A percentile compares a stretch with the other conserved stretches of the same genome.
These are phyloP conservation scores for Sclerotinia nivalis DNA, from an alignment of 2,329 filamentous ascomycete species.

Conservation along the genomic window DNA sequence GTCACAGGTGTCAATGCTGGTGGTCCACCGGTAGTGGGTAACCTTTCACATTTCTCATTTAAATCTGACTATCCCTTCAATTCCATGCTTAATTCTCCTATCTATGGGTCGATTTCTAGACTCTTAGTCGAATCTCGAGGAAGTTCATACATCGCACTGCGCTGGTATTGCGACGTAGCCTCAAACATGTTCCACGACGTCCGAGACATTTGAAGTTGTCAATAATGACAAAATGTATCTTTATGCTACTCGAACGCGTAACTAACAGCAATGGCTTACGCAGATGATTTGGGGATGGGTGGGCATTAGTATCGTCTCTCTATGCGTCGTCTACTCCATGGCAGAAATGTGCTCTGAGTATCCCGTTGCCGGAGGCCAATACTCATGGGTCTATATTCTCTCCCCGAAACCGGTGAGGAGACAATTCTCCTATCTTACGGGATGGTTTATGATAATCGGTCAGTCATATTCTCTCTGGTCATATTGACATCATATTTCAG, in stretches of 20 bases:
- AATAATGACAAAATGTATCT: constrained; percentile 21
- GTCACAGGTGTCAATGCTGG: constrained; percentile 57
- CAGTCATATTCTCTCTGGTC: constrained; percentile 10
- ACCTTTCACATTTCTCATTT: constrained; percentile 19
- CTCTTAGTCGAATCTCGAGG: background rate
- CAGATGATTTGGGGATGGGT: constrained; percentile 58
- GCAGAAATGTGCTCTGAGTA: constrained; percentile 60
- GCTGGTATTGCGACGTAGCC: constrained; percentile 12
- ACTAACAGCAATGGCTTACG: constrained; percentile 4
- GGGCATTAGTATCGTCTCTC: constrained; percentile 51
- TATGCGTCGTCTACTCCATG: constrained; percentile 58
- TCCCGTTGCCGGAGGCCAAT: constrained; percentile 58
- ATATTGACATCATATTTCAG: background rate
- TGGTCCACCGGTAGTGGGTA: constrained; percentile 51
- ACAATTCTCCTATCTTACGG: constrained; percentile 48
- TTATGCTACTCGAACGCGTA: constrained; percentile 6
- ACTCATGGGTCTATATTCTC: constrained; percentile 58
- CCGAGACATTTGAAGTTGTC: constrained; percentile 22
- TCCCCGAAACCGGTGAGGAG: constrained; percentile 50
- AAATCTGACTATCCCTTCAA: constrained; percentile 8
- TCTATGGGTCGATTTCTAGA: constrained; percentile 18
- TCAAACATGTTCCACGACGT: constrained; percentile 22
- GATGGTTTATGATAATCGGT: constrained; percentile 53
- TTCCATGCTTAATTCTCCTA: constrained; percentile 21
- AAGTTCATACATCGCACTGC: constrained; percentile 8